These are phyloP conservation scores for Parasitella parasitica DNA, from an alignment of 371 early-diverging fungal species.

Conservation along the genomic window DNA sequence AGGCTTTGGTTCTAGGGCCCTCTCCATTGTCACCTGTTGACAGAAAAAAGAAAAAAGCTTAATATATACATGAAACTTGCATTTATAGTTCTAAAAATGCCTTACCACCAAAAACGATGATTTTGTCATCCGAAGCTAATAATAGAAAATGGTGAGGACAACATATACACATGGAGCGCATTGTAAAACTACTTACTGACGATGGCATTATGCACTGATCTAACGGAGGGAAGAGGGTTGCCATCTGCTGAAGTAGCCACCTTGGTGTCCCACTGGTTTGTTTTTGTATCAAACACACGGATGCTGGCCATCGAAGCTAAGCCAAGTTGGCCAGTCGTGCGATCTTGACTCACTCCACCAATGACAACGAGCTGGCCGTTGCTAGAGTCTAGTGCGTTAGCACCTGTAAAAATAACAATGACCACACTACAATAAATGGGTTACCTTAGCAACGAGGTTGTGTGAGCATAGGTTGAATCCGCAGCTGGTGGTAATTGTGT, in stretches of 20 bases:
- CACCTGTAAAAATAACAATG: background rate
- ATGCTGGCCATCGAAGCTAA: constrained; percentile 17
- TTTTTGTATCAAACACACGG: constrained; percentile 26
- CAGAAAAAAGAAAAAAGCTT: too few relatives aligned
- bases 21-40: constrained; percentile 39
- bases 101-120: constrained; percentile 49
- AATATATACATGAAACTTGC: background rate
- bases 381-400: constrained; percentile 15
- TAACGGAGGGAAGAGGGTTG: constrained; percentile 17
- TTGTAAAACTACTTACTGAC: constrained; percentile 33
- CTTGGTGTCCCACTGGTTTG: constrained; percentile 14
- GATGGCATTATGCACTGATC: constrained; percentile 39
- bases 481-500: constrained; percentile 18
- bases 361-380: constrained; percentile 40
- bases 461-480: constrained; percentile 34
- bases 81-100: background rate
- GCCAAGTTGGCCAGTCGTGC: background rate
- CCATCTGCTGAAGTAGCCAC: background rate
- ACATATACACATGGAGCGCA: background rate
- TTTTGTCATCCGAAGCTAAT: constrained; percentile 34
- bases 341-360: constrained; percentile 32
- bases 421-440: too few relatives aligned
- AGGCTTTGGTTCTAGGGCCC: constrained; percentile 20
- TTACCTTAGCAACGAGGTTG: constrained; percentile 41
- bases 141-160: background rate